Base-by-base conservation (phyloP, 192 early-diverging fungal genomes). In the Coemansia sp. region DNA sequence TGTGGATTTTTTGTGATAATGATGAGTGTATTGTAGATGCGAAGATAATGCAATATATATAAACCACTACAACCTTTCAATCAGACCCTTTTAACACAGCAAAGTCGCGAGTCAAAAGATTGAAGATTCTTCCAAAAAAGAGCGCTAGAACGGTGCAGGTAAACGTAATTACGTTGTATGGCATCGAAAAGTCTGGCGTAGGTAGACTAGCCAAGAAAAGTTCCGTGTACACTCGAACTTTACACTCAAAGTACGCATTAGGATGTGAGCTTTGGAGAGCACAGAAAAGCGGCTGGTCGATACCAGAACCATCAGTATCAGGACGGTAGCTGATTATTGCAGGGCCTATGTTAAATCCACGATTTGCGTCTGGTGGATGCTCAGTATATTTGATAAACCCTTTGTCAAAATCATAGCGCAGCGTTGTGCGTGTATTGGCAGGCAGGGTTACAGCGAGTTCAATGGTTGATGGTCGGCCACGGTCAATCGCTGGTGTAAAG, bases 141-240 rank as follows among this genome's bases (percentile, higher is more conserved):
- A 97, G 76, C 7, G 95, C 94, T 63, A 99, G 87, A 7, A 98
- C 87, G 0, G 97, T 99, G 68, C 95, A 98, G 10, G 96, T 95
- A 79, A 98, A 85, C 1, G 97, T 97, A 61, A 99, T 96, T 55
- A 98, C 96, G 81, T 99, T 99, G 84, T 99, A 99, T 0, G 96
- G 96, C 97, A 99, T 99, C 56, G 90, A 92, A 62, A 99, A 99
- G 67, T 99, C 97, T 5, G 97, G 96, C 7, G 96, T 97, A 1
- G 97, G 96, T 55, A 98, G 85, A 61, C 88, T 90, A 50, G 96
- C 87, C 38, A 98, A 83, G n/a, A 97, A 67, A 11, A 88, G 87
- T 71, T 96, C 93, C 0, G 94, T 95, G 68, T 94, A 95, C 5
- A 95, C 72, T 9, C 87, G 75, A 61, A 81, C 81, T 42, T 70